Evolutionary conservation across 306 rosid genomes (phyloP).

Genomic region (Adenanthera pavonina): DNA sequence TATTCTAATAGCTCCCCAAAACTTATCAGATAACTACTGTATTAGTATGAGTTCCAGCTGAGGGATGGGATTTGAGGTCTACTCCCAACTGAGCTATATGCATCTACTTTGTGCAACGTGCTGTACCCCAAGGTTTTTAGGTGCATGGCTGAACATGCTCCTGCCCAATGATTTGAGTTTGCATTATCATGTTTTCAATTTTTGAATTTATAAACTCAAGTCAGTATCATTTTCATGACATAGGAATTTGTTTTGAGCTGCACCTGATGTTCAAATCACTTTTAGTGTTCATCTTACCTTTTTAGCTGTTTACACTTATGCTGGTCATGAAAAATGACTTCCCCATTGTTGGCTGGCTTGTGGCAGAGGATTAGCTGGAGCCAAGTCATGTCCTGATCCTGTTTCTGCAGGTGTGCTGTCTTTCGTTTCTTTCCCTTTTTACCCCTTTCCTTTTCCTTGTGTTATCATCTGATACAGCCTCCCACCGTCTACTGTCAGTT

Average conservation of each 20-base stretch:
- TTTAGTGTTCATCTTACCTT: neutral
- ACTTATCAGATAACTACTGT: neutral
- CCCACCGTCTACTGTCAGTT: neutral
- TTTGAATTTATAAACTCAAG: neutral
- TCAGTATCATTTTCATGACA: neutral
- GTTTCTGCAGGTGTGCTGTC: slow-evolving; percentile 31
- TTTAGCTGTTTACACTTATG: neutral
- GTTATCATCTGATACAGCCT: neutral
- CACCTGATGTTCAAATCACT: neutral
- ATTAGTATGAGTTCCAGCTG: neutral
- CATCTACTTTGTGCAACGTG: neutral
- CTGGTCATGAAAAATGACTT: slow-evolving; percentile 26
- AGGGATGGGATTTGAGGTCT: neutral
- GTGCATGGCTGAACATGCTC: neutral
- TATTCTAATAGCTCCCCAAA: neutral
- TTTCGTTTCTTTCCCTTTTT: neutral
- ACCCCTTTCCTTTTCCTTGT: neutral
- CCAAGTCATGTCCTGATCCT: slow-evolving; percentile 7
- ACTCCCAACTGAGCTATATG: neutral
- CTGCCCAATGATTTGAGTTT: no score
- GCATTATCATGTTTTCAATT: neutral
- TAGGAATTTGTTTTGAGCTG: neutral
- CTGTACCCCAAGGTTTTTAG: neutral
- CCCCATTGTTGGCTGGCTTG: slow-evolving; percentile 28
- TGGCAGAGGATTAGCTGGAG: slow-evolving; percentile 39